Conservation (phyloP, 148 eudicot species). For the Rhododendron williamsianum region DNA sequence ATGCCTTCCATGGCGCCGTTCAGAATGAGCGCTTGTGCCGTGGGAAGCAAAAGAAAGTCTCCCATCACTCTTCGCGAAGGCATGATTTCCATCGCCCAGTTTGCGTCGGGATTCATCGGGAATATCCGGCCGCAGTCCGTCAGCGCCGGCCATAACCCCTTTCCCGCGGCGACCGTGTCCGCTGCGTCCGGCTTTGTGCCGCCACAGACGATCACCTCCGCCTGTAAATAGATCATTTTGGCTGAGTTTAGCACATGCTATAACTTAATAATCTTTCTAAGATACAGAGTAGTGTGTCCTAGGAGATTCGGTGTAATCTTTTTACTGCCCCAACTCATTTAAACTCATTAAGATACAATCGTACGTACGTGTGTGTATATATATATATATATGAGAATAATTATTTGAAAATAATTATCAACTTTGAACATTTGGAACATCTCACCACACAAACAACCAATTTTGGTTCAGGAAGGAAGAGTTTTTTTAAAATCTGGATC, state of each 20-base stretch:
- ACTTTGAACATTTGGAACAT: too few species aligned
- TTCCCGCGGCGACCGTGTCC: constrained; percentile 15
- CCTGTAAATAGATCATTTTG: background rate
- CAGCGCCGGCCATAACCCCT: constrained; percentile 36
- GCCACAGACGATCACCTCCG: constrained; percentile 63
- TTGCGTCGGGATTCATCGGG: constrained; percentile 15
- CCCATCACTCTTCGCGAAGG: constrained; percentile 64
- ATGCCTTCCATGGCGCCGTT: constrained; percentile 71
- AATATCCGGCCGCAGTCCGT: constrained; percentile 51
- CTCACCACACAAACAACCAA: too few species aligned
- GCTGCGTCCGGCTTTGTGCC: constrained; percentile 35
- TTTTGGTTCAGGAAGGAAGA: too few species aligned
- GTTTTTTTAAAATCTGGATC: too few species aligned
- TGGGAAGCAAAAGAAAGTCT: constrained; percentile 74
- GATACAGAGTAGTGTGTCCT: too few species aligned
- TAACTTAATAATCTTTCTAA: too few species aligned
- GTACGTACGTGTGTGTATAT: too few species aligned
- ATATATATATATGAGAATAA: too few species aligned
- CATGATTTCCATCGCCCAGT: constrained; percentile 78
- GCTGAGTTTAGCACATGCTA: background rate
- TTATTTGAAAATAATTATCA: too few species aligned
- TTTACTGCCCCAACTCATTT: too few species aligned
- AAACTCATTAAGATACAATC: too few species aligned
- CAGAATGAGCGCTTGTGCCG: constrained; percentile 44
- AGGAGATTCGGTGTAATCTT: too few species aligned